These are phyloP conservation scores for Phaeosphaeria sp. DNA, from an alignment of 2,329 filamentous ascomycete species.

Conservation along the genomic window DNA sequence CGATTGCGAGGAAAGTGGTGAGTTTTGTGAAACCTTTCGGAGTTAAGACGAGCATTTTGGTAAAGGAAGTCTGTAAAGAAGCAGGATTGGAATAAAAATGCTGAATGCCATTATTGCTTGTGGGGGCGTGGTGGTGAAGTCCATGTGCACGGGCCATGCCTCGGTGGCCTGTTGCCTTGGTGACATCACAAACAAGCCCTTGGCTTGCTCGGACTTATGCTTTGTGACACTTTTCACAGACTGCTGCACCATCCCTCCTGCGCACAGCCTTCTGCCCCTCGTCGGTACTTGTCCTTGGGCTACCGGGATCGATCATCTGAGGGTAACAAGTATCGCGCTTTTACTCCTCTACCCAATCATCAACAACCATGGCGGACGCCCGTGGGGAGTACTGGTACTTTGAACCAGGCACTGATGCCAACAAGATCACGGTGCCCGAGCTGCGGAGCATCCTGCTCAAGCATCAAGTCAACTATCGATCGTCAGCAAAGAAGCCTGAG, in stretches of 20 bases:
- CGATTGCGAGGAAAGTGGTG: too few relatives aligned
- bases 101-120: too few relatives aligned
- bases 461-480: conserved; percentile 84
- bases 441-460: conserved; percentile 90
- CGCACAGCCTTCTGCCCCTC: conserved; percentile 1
- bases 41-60: too few relatives aligned
- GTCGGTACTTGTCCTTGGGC: background rate
- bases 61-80: background rate
- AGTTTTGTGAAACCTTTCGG: too few relatives aligned
- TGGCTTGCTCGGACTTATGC: conserved; percentile 13
- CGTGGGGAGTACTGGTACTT: conserved; percentile 67
- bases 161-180: conserved; percentile 19
- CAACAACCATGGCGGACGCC: conserved; percentile 37
- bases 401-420: conserved; percentile 83
- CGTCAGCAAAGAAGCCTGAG: conserved; percentile 89
- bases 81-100: too few relatives aligned
- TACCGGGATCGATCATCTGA: background rate
- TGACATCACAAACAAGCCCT: conserved; percentile 30
- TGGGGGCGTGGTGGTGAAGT: background rate
- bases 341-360: background rate
- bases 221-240: background rate
- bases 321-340: background rate
- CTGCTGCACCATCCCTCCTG: conserved; percentile 5
- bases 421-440: conserved; percentile 81
- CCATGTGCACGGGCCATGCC: background rate